These are phyloP conservation scores for Trichoderma guizhouense DNA, from an alignment of 2,329 filamentous ascomycete species.

Conservation along the genomic window DNA sequence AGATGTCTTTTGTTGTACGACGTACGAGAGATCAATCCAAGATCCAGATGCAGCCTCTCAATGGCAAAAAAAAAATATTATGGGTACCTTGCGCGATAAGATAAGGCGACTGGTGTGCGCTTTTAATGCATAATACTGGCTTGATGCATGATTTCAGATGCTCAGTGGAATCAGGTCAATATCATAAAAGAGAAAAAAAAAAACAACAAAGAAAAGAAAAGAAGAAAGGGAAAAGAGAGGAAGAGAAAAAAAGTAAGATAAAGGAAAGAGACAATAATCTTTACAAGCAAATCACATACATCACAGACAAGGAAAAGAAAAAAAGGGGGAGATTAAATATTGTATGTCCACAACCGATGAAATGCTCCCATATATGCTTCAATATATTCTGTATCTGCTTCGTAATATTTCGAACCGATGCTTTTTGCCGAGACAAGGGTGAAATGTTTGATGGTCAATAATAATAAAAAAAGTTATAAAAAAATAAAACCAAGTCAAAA, in stretches of 20 bases:
- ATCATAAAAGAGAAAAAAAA: too few relatives aligned
- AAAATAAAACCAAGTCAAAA: neutral
- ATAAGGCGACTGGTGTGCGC: slow-evolving; percentile 25
- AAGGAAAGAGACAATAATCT: too few relatives aligned
- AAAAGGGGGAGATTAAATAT: neutral
- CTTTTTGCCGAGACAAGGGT: neutral
- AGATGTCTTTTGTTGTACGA: neutral
- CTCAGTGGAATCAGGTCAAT: neutral
- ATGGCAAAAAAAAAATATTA: slow-evolving; percentile 18
- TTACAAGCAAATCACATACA: neutral
- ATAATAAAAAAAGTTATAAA: neutral
- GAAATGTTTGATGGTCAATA: neutral
- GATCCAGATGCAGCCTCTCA: neutral
- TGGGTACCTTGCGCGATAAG: slow-evolving; percentile 29
- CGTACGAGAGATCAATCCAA: neutral
- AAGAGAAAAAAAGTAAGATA: neutral
- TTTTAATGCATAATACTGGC: neutral
- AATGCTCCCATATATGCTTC: slow-evolving; percentile 18
- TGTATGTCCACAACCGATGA: slow-evolving; percentile 10
- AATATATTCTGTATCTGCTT: slow-evolving; percentile 14
- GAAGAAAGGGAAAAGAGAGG: neutral
- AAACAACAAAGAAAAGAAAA: too few relatives aligned
- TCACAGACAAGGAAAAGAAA: too few relatives aligned
- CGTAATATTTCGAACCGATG: slow-evolving; percentile 8
- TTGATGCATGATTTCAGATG: slow-evolving; percentile 25